Conservation (phyloP, 2,329 filamentous ascomycete species). For the Aspergillus intermedius region DNA sequence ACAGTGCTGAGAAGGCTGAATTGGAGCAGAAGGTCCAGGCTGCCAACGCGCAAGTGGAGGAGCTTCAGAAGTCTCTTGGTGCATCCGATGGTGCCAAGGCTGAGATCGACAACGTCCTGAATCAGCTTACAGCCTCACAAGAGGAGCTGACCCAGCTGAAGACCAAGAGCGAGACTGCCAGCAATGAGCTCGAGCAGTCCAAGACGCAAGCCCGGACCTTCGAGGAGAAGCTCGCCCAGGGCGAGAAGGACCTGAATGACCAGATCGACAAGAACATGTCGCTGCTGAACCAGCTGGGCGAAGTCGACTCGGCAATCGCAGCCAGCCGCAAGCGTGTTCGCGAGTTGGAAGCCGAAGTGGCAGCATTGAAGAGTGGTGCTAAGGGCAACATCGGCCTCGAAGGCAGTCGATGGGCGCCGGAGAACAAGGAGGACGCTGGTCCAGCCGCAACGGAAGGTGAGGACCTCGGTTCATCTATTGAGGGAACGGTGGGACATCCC, state of each 20-base stretch:
- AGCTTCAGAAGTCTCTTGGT: conserved; percentile 74
- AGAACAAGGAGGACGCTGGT: conserved; percentile 27
- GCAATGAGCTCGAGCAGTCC: conserved; percentile 27
- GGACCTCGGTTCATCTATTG: conserved; percentile 42
- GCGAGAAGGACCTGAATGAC: conserved; percentile 32
- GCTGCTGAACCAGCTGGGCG: conserved; percentile 33
- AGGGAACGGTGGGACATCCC: conserved; percentile 43
- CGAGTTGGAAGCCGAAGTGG: conserved; percentile 34
- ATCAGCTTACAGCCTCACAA: conserved; percentile 34
- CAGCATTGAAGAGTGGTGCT: conserved; percentile 26
- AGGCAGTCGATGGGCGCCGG: conserved; percentile 38
- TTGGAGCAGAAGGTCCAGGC: conserved; percentile 36
- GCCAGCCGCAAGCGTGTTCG: conserved; percentile 31
- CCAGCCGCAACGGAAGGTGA: conserved; percentile 39
- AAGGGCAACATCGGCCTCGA: conserved; percentile 30
- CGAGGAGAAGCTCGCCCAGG: conserved; percentile 27
- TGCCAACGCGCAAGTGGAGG: conserved; percentile 57
- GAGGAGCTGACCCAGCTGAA: conserved; percentile 28
- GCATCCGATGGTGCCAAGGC: conserved; percentile 68
- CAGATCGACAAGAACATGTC: conserved; percentile 39
- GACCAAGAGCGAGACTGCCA: conserved; percentile 23
- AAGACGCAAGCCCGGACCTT: conserved; percentile 23
- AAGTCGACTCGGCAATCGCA: conserved; percentile 31
- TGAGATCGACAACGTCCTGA: conserved; percentile 59
- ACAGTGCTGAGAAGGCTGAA: conserved; percentile 41